Conservation (phyloP, 139 green algal species). For the Chlamydomonas sp. region DNA sequence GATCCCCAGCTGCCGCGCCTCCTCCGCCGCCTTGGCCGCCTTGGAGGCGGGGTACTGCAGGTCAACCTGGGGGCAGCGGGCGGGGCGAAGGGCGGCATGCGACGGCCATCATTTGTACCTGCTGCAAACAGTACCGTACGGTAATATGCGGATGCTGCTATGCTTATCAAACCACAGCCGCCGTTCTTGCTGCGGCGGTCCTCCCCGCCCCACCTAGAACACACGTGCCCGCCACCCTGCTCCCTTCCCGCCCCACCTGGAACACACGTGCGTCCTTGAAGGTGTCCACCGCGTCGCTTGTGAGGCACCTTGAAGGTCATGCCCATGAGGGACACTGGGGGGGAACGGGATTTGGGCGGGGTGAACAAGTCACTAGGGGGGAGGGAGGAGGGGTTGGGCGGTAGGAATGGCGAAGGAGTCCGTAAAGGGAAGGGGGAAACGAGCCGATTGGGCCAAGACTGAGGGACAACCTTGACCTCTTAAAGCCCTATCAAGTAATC, state of each 20-base stretch:
- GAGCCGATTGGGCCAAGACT: no score
- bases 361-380: background rate
- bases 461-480: no score
- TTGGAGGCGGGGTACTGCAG: conserved; percentile 69
- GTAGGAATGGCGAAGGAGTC: no score
- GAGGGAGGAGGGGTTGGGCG: background rate
- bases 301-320: conserved; percentile 51
- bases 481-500: no score
- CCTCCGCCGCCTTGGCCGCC: conserved; percentile 6
- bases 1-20: conserved; percentile 15
- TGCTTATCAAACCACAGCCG: no score
- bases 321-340: conserved; percentile 43
- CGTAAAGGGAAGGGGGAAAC: no score
- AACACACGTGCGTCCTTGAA: conserved; percentile 45
- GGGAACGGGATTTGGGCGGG: no score
- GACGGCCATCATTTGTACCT: background rate
- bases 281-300: conserved; percentile 16
- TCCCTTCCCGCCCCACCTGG: conserved; percentile 39
- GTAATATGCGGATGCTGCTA: no score
- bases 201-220: no score
- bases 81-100: background rate
- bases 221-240: no score
- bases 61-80: conserved; percentile 61
- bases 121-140: no score
- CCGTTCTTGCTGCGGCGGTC: no score